phyloP scores from a whole-genome alignment of 176 grass and related monocot species.

The Raddia guianensis region DNA sequence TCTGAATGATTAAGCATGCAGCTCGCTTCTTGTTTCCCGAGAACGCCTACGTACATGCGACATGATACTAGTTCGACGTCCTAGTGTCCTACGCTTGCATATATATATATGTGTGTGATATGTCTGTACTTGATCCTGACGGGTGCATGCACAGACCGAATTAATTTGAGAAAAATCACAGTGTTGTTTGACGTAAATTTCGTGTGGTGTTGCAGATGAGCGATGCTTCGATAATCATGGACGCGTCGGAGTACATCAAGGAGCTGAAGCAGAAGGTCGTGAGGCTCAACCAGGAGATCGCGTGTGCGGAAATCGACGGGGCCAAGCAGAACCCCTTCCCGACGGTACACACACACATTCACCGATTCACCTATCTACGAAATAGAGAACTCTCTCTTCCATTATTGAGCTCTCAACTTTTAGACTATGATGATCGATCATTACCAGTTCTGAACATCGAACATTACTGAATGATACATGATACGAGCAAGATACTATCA shows the following conservation, averaged over 20 bases:
- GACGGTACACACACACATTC: constrained; percentile 33
- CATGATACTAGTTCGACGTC: not conserved
- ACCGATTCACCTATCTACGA: too few relatives aligned
- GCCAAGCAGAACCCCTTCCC: constrained; percentile 39
- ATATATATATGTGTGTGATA: not conserved
- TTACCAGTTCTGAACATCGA: too few relatives aligned
- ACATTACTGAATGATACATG: too few relatives aligned
- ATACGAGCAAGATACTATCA: too few relatives aligned
- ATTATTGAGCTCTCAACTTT: not conserved
- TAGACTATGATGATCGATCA: too few relatives aligned
- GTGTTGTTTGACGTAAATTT: not conserved
- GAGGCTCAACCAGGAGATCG: constrained; percentile 83
- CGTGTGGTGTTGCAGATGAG: constrained; percentile 53
- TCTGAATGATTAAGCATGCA: not conserved
- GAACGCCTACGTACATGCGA: not conserved
- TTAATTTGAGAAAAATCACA: not conserved
- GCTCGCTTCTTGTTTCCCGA: not conserved
- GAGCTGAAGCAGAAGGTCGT: constrained; percentile 85
- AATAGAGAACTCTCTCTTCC: not conserved
- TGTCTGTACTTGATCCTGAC: too few relatives aligned
- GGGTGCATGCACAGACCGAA: not conserved
- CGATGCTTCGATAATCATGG: constrained; percentile 70
- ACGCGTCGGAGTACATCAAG: constrained; percentile 88
- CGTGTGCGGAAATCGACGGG: constrained; percentile 38
- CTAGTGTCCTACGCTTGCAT: not conserved